A percentile compares a stretch with the other conserved stretches of the same genome.
These are phyloP conservation scores for Scutellaria galericulata DNA, from an alignment of 257 asterid genomes.

Conservation along the genomic window DNA sequence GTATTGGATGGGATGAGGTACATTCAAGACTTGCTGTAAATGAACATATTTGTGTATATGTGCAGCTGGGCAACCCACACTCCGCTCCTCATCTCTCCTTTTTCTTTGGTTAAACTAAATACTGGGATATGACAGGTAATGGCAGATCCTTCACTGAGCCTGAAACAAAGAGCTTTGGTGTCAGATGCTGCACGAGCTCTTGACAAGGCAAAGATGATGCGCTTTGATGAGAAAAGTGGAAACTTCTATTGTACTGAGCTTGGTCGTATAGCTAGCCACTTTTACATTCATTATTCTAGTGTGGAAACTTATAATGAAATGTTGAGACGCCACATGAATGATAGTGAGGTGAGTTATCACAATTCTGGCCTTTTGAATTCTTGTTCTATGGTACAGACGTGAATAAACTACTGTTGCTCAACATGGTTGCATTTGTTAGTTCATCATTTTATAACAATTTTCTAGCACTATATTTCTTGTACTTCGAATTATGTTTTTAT, in stretches of 20 bases:
- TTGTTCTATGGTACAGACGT: conserved; percentile 15
- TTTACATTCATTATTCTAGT: conserved; percentile 94
- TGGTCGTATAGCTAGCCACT: conserved; percentile 99
- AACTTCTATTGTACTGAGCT: conserved; percentile 97
- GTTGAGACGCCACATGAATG: conserved; percentile 93
- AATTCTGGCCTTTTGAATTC: conserved; percentile 11
- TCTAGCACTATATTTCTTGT: conserved; percentile 2
- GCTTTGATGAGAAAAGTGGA: conserved; percentile 99
- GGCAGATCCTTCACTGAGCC: conserved; percentile 90
- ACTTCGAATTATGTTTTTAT: conserved; percentile 1
- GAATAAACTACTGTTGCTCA: conserved; percentile 15
- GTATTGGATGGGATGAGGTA: conserved; percentile 99
- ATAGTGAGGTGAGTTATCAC: conserved; percentile 75
- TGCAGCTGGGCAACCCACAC: background rate
- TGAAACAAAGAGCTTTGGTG: conserved; percentile 90
- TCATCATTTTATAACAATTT: conserved; percentile 7
- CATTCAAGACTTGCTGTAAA: conserved; percentile 13
- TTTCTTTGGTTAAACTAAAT: conserved; percentile 16
- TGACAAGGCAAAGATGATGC: conserved; percentile 99
- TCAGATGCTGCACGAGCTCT: conserved; percentile 97
- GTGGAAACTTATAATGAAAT: conserved; percentile 94
- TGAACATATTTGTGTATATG: conserved; percentile 17
- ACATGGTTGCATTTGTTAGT: conserved; percentile 12
- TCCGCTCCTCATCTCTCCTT: background rate
- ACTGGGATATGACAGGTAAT: conserved; percentile 60